A percentile compares a stretch with the other conserved stretches of the same genome.
Evolutionary conservation across 75 land plant genomes (phyloP).

Genomic region (Pinus tabuliformis): DNA sequence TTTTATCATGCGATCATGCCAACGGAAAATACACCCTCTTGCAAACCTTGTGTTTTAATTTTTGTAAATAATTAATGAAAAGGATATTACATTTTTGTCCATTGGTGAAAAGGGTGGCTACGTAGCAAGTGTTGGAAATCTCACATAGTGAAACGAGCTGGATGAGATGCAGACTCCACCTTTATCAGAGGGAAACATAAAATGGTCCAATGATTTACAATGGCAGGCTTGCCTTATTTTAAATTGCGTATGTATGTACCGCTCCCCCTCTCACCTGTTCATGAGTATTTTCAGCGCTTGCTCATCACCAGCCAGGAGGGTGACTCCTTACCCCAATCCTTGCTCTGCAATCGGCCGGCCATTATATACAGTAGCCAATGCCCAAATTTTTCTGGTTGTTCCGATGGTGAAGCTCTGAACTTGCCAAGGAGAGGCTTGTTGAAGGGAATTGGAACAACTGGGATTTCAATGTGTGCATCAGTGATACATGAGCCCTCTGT

Average conservation of each 20-base stretch:
- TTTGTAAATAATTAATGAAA: too few species aligned
- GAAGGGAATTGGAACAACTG: neutral
- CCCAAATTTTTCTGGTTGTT: neutral
- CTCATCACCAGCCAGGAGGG: neutral
- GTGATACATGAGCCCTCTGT: neutral
- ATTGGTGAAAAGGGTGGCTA: neutral
- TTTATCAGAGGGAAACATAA: neutral
- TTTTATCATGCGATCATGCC: too few species aligned
- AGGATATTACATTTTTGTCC: neutral
- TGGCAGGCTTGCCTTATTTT: neutral
- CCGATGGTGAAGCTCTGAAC: neutral
- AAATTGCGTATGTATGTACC: neutral
- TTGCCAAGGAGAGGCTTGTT: neutral
- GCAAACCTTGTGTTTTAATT: too few species aligned
- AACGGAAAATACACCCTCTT: too few species aligned
- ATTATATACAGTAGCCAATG: neutral
- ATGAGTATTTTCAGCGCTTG: too few species aligned
- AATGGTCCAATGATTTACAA: neutral
- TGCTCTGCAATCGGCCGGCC: neutral
- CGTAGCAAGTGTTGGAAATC: neutral
- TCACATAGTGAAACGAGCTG: neutral
- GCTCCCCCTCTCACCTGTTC: neutral
- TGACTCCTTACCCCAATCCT: neutral
- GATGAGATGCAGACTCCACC: neutral
- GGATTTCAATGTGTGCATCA: slow-evolving; percentile 2